phyloP scores from a whole-genome alignment of 2,329 filamentous ascomycete species.

The Neonectria punicea region DNA sequence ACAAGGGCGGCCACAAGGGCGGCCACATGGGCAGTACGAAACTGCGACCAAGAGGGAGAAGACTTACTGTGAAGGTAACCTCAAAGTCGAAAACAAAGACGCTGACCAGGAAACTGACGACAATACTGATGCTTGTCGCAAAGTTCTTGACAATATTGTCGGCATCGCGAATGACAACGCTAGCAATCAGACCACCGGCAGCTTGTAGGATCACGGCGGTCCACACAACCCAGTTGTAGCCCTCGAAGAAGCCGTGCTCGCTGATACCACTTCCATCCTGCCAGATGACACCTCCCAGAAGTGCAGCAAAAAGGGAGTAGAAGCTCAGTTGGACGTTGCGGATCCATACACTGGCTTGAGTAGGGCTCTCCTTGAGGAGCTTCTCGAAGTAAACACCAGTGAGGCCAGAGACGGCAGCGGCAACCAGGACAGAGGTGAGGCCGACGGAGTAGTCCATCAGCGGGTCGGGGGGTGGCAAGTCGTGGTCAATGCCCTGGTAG shows the following conservation, averaged over 20 bases:
- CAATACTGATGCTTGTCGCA: slow-evolving; percentile 90
- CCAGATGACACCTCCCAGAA: slow-evolving; percentile 86
- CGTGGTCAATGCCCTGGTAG: slow-evolving; percentile 85
- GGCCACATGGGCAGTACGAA: not conserved
- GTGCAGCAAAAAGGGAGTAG: slow-evolving; percentile 90
- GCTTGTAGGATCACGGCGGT: slow-evolving; percentile 84
- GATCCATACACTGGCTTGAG: slow-evolving; percentile 85
- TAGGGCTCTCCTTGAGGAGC: slow-evolving; percentile 85
- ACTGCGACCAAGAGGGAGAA: not conserved
- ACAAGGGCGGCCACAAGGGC: too few species aligned
- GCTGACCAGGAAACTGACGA: slow-evolving; percentile 87
- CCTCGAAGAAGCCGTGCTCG: slow-evolving; percentile 89
- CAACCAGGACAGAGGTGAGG: slow-evolving; percentile 78
- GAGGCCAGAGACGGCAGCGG: slow-evolving; percentile 83
- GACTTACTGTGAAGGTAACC: slow-evolving; percentile 76
- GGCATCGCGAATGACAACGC: slow-evolving; percentile 53
- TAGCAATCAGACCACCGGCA: slow-evolving; percentile 81
- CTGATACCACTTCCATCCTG: slow-evolving; percentile 87
- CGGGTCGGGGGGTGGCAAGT: slow-evolving; percentile 58
- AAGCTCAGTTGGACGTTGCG: slow-evolving; percentile 95
- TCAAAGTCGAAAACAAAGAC: slow-evolving; percentile 86
- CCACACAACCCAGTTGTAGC: slow-evolving; percentile 95
- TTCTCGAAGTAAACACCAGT: slow-evolving; percentile 92
- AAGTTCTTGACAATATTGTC: slow-evolving; percentile 92
- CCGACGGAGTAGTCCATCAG: slow-evolving; percentile 83